phyloP scores from a whole-genome alignment of 140 eudicot species.

The Anethum foeniculum region DNA sequence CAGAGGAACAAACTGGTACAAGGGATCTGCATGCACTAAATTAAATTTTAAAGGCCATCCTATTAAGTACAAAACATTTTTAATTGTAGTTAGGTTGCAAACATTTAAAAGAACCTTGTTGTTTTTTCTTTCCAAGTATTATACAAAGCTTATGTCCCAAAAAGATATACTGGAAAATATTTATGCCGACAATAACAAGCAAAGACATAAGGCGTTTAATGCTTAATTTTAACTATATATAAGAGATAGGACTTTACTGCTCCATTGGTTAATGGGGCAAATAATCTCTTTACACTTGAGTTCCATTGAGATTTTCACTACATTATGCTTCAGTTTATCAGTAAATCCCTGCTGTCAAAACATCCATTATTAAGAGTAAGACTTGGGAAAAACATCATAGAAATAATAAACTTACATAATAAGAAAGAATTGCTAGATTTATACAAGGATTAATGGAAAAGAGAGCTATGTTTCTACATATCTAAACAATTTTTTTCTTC shows the following conservation, averaged over 20 bases:
- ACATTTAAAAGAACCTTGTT: not conserved
- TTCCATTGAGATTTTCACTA: constrained; percentile 19
- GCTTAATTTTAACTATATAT: not conserved
- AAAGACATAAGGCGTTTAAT: not conserved
- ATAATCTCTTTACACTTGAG: constrained; percentile 49
- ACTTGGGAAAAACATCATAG: not conserved
- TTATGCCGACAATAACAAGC: not conserved
- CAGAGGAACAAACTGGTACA: constrained; percentile 61
- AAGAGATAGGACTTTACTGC: constrained; percentile 38
- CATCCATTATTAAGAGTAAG: constrained; percentile 8
- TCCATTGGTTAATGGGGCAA: constrained; percentile 75
- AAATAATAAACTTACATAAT: not conserved
- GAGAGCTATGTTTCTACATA: no score
- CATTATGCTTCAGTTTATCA: constrained; percentile 23
- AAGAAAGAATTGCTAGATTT: not conserved
- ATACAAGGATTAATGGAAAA: not conserved
- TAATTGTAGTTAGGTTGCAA: not conserved
- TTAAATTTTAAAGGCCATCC: constrained; percentile 13
- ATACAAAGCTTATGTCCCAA: not conserved
- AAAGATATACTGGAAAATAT: not conserved
- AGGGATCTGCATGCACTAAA: constrained; percentile 48
- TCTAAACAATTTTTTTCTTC: no score
- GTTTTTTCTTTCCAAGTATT: not conserved
- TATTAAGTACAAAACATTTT: not conserved
- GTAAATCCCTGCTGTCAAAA: constrained; percentile 26